Base-by-base conservation (phyloP, 768 basidiomycete species). In the Tylopilus vinaceipallidus region DNA sequence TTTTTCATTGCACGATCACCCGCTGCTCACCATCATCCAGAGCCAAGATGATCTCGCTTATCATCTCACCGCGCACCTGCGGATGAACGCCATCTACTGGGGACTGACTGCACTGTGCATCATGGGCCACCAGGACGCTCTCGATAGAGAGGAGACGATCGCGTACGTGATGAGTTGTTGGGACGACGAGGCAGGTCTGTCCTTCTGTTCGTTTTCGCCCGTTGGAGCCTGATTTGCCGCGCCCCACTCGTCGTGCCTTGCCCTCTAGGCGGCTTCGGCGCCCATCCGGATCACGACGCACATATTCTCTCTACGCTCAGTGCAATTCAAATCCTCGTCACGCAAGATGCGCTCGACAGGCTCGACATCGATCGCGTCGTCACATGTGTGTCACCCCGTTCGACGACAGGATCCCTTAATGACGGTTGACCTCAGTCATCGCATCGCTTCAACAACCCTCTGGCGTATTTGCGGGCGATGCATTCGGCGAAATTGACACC, bases 1-100 rank as follows among this genome's bases (percentile, higher is more conserved):
- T 19, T n/a, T 1, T 16, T 2, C 17, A 24, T 4, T 13, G 6
- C 8, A 6, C 27, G 27, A 6, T 29, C 27, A 8, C 4, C 4
- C 12, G 20, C 23, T 12, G 26, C 54, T 60, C 17, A 64, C 27
- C 27, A 36, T 30, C 23, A 6, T 11, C n/a, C 60, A 89, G 89
- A 85, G 75, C 69, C 86, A 86, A 50, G 83, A 91, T 73, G 91
- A 93, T 56, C 77, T 97, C 16, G 76, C 80, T 2, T 95, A 95
- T 70, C 91, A 95, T 66, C 76, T 95, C 17, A 95, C 95, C 0
- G 77, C 93, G 12, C 97, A 99, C 68, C 79, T 98, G 7, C 88
- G 95, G 7, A 75, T 99, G 70, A 98, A 98, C 67, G 95, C 94
- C 2, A 76, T 98, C 8, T 99, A 97, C 68, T 99, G 97, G 97